Base-by-base conservation (phyloP, 371 early-diverging fungal genomes). In the Actinomortierella wolfii region DNA sequence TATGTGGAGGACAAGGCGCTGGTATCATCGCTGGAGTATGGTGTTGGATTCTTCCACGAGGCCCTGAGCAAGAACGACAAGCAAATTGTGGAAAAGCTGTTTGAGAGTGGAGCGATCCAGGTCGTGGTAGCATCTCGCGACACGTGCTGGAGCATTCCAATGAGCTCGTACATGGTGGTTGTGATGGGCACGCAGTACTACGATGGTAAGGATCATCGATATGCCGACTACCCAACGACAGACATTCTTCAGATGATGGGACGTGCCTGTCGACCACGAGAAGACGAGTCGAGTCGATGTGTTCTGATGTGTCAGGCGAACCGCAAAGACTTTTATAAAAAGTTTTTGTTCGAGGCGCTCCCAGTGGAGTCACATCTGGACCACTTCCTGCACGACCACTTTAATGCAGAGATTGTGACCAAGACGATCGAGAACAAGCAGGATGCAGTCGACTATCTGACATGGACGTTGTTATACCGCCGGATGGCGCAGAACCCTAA, bases 201-300 rank as follows among this genome's bases (percentile, higher is more conserved):
- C 77, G 94, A 98, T 70, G 92, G 93, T 63, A 92, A 92, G 67
- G 79, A 84, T 42, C 83, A 87, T 15, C 89, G 95, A 0, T 97
- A 96, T 67, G 93, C 94, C 3, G 97, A 97, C 69, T 94, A 91
- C 65, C 97, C 96, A 0, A 92, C 97, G 54, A 96, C 97, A 4
- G 96, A 97, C 71, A 91, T 98, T 3, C 78, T 98, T 54, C 99
- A 99, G 74, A 99, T 99, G 96, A 95, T 98, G 89, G 99, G 99
- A 25, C 92, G 99, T 66, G 99, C 99, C 3, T 99, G 98, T 15
- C 90, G 99, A 51, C 98, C 98, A 8, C 98, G 99, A 79, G 98
- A 93, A 67, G 99, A 99, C 76, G 88, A 97, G 56, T 79, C 83
- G 25, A 95, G 92, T 6, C 82, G 84, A 48, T 93, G 95, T 61